Percentiles rank a stretch among this genome's conserved stretches.
Evolutionary conservation across 257 asterid species (phyloP).

Genomic region (Gentiana straminea): DNA sequence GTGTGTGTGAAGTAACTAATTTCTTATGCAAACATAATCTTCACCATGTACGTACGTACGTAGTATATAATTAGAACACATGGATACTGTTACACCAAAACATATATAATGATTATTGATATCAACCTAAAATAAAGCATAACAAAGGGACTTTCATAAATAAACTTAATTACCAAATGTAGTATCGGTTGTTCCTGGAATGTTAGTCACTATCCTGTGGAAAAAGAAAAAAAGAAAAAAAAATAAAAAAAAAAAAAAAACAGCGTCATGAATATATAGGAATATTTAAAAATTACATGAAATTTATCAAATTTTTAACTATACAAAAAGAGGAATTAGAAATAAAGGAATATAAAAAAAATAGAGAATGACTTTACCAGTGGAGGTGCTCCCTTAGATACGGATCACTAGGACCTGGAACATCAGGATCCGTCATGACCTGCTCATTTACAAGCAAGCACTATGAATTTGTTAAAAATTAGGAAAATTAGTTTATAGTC

Average conservation of each 20-base stretch:
- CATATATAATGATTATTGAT: too few relatives aligned
- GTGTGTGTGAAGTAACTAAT: too few relatives aligned
- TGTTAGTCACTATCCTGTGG: slow-evolving; percentile 77
- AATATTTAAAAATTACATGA: too few relatives aligned
- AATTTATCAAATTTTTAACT: too few relatives aligned
- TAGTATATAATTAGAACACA: too few relatives aligned
- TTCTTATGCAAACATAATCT: too few relatives aligned
- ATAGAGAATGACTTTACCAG: slow-evolving; percentile 20
- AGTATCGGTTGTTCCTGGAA: slow-evolving; percentile 83
- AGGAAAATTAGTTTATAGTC: too few relatives aligned
- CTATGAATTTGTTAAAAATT: too few relatives aligned
- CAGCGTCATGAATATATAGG: slow-evolving; percentile 31
- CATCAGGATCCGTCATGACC: slow-evolving; percentile 89
- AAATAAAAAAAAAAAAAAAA: too few relatives aligned
- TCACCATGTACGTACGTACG: too few relatives aligned
- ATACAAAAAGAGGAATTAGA: not conserved
- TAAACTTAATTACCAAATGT: slow-evolving; percentile 54
- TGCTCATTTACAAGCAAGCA: slow-evolving; percentile 11
- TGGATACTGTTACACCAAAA: too few relatives aligned
- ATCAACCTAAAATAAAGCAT: too few relatives aligned
- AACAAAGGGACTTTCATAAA: not conserved
- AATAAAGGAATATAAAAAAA: not conserved
- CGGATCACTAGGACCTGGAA: slow-evolving; percentile 60
- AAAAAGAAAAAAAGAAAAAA: not conserved
- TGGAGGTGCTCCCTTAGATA: slow-evolving; percentile 76